Conservation (phyloP, 1,284 basidiomycete species). For the Fistulina hepatica region DNA sequence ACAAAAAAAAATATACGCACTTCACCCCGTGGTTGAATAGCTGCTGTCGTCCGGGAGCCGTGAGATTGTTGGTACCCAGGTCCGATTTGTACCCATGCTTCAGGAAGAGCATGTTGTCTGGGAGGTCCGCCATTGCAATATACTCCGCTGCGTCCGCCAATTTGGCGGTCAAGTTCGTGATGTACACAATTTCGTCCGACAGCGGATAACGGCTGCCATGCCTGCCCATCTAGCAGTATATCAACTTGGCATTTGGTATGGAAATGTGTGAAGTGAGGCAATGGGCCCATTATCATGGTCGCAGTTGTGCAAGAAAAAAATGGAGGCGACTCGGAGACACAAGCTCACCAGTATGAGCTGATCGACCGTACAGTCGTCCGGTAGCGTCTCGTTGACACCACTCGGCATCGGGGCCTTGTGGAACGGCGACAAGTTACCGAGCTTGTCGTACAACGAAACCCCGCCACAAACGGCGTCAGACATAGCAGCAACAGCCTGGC, state of each 20-base stretch:
- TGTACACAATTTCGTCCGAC: conserved; percentile 23
- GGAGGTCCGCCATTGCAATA: conserved; percentile 23
- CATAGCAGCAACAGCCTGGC: too few relatives aligned
- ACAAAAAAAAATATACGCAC: conserved; percentile 15
- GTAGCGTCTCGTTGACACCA: conserved; percentile 26
- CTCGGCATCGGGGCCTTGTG: conserved; percentile 23
- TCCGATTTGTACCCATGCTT: conserved; percentile 29
- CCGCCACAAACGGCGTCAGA: too few relatives aligned
- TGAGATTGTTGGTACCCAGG: conserved; percentile 31
- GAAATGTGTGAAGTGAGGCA: too few relatives aligned
- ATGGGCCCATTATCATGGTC: too few relatives aligned
- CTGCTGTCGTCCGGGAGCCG: conserved; percentile 28
- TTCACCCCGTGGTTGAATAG: conserved; percentile 35
- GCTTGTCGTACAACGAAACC: too few relatives aligned
- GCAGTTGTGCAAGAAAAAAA: not conserved
- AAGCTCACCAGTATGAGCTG: conserved; percentile 31
- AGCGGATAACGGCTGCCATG: conserved; percentile 4
- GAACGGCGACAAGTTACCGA: conserved; percentile 31
- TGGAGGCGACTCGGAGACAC: not conserved
- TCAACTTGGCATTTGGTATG: too few relatives aligned
- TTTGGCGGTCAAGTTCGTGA: conserved; percentile 26
- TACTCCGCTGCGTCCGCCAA: conserved; percentile 22
- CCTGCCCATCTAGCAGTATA: not conserved
- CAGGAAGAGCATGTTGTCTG: conserved; percentile 28
- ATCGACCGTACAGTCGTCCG: conserved; percentile 33